A percentile compares a stretch with the other conserved stretches of the same genome.
Conservation (phyloP, 768 basidiomycete species). For the Crepidotus variabilis region DNA sequence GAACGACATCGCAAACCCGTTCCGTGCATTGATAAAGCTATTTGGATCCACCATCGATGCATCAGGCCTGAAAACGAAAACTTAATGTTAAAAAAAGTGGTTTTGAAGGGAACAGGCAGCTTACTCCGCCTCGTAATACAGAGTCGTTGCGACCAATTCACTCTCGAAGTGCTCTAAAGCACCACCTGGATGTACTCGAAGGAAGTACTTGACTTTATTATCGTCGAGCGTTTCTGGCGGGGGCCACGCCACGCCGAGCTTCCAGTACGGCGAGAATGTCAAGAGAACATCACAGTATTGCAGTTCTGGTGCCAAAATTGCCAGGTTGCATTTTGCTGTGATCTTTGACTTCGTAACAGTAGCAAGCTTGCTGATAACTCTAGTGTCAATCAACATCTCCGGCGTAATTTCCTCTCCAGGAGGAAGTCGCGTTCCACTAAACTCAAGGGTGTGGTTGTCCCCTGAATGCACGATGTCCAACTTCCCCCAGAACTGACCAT, state of each 20-base stretch:
- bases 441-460: slow-evolving; percentile 78
- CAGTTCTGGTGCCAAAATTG: slow-evolving; percentile 63
- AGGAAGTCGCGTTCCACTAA: slow-evolving; percentile 71
- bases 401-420: slow-evolving; percentile 59
- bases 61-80: slow-evolving; percentile 57
- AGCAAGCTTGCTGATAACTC: slow-evolving; percentile 74
- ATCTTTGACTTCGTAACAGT: slow-evolving; percentile 68
- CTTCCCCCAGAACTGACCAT: slow-evolving; percentile 86
- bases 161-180: slow-evolving; percentile 85
- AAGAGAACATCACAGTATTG: slow-evolving; percentile 83
- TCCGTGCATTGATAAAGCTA: slow-evolving; percentile 76
- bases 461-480: slow-evolving; percentile 77
- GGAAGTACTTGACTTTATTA: slow-evolving; percentile 77
- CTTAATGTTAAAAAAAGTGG: background rate
- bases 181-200: slow-evolving; percentile 81
- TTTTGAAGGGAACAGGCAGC: slow-evolving; percentile 20
- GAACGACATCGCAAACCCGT: slow-evolving; percentile 83
- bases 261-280: slow-evolving; percentile 71
- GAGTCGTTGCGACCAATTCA: slow-evolving; percentile 70
- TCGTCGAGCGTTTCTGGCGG: slow-evolving; percentile 64
- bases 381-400: slow-evolving; percentile 72
- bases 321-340: slow-evolving; percentile 73
- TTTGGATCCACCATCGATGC: slow-evolving; percentile 71
- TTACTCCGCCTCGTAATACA: slow-evolving; percentile 86
- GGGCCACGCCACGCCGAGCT: slow-evolving; percentile 73